Conservation (phyloP, 805 yeast genomes). For the Millerozyma miso region DNA sequence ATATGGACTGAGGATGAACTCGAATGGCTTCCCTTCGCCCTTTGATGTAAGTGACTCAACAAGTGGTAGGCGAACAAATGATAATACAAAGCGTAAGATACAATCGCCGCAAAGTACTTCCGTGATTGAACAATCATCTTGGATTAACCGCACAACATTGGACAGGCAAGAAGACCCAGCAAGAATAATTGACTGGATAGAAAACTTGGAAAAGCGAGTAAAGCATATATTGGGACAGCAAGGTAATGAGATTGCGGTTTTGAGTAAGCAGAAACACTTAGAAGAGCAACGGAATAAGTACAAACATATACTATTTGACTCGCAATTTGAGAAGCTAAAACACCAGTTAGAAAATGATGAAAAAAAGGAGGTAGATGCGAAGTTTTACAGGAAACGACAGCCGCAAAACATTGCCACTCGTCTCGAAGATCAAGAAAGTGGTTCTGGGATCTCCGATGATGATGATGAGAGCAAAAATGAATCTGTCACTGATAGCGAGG, state of each 20-base stretch:
- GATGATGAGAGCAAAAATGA: conserved; percentile 7
- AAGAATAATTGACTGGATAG: conserved; percentile 29
- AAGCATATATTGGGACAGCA: conserved; percentile 15
- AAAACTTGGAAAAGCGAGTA: conserved; percentile 19
- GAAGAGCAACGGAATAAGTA: conserved; percentile 21
- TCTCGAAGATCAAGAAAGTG: conserved; percentile 2
- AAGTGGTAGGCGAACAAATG: neutral
- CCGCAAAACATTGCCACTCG: no score
- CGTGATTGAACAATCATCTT: neutral
- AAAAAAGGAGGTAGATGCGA: no score
- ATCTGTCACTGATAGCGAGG: neutral
- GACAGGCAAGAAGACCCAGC: conserved; percentile 3
- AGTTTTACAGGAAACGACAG: no score
- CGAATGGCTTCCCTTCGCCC: neutral
- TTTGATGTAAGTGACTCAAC: neutral
- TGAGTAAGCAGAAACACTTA: conserved; percentile 10
- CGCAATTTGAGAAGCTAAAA: conserved; percentile 20
- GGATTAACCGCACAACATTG: neutral
- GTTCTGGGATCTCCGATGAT: neutral
- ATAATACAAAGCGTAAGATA: neutral
- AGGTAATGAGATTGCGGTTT: conserved; percentile 10
- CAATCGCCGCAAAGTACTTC: neutral
- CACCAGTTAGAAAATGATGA: conserved; percentile 3
- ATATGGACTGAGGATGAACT: neutral
- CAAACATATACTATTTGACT: conserved; percentile 19